A percentile compares a stretch with the other conserved stretches of the same genome.
phyloP scores from a whole-genome alignment of 2,329 filamentous ascomycete species.

The Sporothrix mexicana region DNA sequence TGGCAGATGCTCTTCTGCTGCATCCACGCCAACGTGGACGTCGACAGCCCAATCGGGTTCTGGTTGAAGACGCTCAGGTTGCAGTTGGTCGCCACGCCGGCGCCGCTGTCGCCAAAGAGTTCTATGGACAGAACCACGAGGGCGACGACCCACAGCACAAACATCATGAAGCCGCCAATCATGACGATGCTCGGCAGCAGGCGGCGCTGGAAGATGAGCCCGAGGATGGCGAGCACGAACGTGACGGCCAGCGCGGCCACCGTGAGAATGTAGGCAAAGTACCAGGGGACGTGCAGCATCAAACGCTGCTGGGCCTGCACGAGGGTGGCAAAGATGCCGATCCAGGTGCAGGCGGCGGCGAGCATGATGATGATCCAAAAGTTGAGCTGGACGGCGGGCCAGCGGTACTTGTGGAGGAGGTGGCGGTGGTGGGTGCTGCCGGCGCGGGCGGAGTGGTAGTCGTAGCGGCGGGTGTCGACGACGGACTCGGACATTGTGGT shows the following conservation, averaged over 20 bases:
- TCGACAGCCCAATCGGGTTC: constrained; percentile 56
- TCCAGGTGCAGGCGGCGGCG: constrained; percentile 61
- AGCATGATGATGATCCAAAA: constrained; percentile 72
- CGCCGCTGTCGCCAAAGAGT: constrained; percentile 65
- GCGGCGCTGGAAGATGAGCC: constrained; percentile 65
- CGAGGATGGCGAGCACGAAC: constrained; percentile 70
- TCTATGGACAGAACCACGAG: constrained; percentile 66
- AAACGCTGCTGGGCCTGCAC: constrained; percentile 64
- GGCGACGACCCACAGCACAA: constrained; percentile 71
- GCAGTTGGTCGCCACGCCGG: constrained; percentile 63
- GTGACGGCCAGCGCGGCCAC: constrained; percentile 63
- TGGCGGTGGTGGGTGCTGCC: constrained; percentile 39
- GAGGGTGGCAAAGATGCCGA: constrained; percentile 67
- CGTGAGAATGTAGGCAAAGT: constrained; percentile 70
- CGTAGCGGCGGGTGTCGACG: constrained; percentile 27
- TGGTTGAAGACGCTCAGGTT: constrained; percentile 61
- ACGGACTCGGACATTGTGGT: constrained; percentile 51
- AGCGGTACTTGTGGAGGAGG: constrained; percentile 67
- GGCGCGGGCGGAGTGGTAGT: constrained; percentile 4
- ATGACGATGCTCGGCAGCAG: constrained; percentile 67
- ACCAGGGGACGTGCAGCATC: constrained; percentile 65
- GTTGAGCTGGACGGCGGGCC: constrained; percentile 71
- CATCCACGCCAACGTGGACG: constrained; percentile 66
- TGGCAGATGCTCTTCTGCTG: constrained; percentile 69
- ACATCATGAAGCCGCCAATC: constrained; percentile 69